A percentile compares a stretch with the other conserved stretches of the same genome.
Conservation (phyloP, 371 early-diverging fungal genomes). For the Mortierella polycephala region DNA sequence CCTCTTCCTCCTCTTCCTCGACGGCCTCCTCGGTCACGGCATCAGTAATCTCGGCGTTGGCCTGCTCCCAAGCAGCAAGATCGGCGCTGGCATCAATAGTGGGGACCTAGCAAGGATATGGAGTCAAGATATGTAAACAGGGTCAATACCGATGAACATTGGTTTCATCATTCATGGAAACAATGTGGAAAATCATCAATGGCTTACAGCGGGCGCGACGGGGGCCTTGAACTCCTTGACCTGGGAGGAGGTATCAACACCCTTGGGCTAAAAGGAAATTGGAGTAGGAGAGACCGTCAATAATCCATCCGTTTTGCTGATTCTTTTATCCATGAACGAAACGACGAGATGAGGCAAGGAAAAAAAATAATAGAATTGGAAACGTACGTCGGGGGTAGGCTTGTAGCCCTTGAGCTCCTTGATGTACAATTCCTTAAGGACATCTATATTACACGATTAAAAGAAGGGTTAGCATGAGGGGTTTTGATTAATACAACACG, state of each 20-base stretch:
- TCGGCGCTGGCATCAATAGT: conserved; percentile 46
- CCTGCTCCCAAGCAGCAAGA: conserved; percentile 54
- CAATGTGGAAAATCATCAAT: not conserved
- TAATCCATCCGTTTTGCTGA: too few species aligned
- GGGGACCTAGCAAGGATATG: conserved; percentile 21
- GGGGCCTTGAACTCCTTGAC: conserved; percentile 56
- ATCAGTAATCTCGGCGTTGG: conserved; percentile 44
- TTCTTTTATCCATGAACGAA: too few species aligned
- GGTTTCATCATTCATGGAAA: not conserved
- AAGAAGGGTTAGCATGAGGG: not conserved
- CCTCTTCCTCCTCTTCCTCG: conserved; percentile 39
- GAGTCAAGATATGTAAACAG: not conserved
- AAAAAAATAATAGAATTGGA: not conserved
- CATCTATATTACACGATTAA: conserved; percentile 19
- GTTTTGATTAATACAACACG: not conserved
- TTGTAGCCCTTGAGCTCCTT: conserved; percentile 52
- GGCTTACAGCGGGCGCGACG: conserved; percentile 36
- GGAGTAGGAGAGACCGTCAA: too few species aligned
- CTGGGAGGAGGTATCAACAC: conserved; percentile 42
- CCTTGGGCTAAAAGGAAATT: conserved; percentile 33
- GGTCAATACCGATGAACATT: not conserved
- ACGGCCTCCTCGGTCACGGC: conserved; percentile 25
- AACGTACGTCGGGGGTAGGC: conserved; percentile 47
- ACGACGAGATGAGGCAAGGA: too few species aligned
- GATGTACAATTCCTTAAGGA: conserved; percentile 54